A percentile compares a stretch with the other conserved stretches of the same genome.
Conservation (phyloP, 352 stramenopile species). For the Globisporangium ultimum region DNA sequence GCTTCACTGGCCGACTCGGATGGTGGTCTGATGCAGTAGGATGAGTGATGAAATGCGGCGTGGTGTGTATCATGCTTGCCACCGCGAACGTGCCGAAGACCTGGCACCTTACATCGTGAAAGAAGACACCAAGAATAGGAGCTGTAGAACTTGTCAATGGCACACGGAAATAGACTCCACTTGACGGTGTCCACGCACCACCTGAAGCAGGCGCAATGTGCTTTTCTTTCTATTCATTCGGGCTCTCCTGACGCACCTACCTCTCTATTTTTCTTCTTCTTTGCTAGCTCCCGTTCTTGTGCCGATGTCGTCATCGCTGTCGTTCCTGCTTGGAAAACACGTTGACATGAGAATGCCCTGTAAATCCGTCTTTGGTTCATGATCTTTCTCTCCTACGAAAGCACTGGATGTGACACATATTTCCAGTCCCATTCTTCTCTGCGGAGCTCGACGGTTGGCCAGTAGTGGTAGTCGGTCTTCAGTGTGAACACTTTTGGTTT, state of each 20-base stretch:
- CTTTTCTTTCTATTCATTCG: background rate
- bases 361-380: no score
- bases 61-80: no score
- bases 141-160: background rate
- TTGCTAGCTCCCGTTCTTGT: background rate
- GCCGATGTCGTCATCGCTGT: no score
- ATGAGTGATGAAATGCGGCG: background rate
- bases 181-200: no score
- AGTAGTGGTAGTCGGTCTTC: slow-evolving; percentile 91
- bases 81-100: no score
- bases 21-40: background rate
- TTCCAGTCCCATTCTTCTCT: slow-evolving; percentile 67
- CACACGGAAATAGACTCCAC: no score
- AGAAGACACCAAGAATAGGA: background rate
- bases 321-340: no score
- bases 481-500: slow-evolving; percentile 90
- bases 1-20: background rate
- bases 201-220: background rate
- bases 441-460: slow-evolving; percentile 83
- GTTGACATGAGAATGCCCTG: no score
- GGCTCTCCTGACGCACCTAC: background rate
- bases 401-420: slow-evolving; percentile 50
- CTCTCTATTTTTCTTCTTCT: background rate
- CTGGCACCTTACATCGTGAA: background rate
- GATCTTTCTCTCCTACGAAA: slow-evolving; percentile 1